Evolutionary conservation across 495 filamentous ascomycete genomes (phyloP), one percentile per base, ranked within the genome.

Genomic region (Hyphodiscus hymeniophilus): DNA sequence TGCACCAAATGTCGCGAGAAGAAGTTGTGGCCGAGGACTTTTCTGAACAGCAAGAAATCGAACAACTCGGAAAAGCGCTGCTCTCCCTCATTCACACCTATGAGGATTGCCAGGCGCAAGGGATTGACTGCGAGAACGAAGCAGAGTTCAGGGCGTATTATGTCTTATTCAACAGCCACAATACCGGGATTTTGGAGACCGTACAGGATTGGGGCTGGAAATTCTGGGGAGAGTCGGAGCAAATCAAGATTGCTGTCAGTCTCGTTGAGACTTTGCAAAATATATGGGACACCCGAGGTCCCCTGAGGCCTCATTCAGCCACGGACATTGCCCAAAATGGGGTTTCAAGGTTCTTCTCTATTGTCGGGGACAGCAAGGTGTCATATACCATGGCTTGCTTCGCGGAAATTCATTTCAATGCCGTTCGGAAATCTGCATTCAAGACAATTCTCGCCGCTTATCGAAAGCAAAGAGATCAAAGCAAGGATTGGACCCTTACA

Each of bases 341-440:
- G 41, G 84, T 77, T 56, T 58, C 71, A 16, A 75, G 80, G 21
- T 92, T 92, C 60, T 97, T 94, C 66, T 70, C 69, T 2, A 70
- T 92, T 31, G 68, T 96, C 33, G 72, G 79, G 44, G 81, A 83
- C 8, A 73, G 74, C 1, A 64, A 71, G 42, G 78, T 89, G 1
- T 87, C 91, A 0, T 97, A 95, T 63, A 75, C 90, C 16, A 91
- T 94, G 84, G 91, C 85, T 5, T 96, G 91, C 61, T 82, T 95
- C 32, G 89, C 90, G 2, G 90, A 96, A 60, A 82, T 90, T 13
- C 86, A 89, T 54, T 97, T 97, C 66, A 85, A 82, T 42, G 68
- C 79, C 13, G 70, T 97, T 20, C 87, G 92, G 17, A 81, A 83
- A 49, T 79, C 73, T 16, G 82, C 89, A 4, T 72, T 97, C 36